A percentile compares a stretch with the other conserved stretches of the same genome.
phyloP scores from a whole-genome alignment of 768 basidiomycete genomes.

The Boletus patriciae region DNA sequence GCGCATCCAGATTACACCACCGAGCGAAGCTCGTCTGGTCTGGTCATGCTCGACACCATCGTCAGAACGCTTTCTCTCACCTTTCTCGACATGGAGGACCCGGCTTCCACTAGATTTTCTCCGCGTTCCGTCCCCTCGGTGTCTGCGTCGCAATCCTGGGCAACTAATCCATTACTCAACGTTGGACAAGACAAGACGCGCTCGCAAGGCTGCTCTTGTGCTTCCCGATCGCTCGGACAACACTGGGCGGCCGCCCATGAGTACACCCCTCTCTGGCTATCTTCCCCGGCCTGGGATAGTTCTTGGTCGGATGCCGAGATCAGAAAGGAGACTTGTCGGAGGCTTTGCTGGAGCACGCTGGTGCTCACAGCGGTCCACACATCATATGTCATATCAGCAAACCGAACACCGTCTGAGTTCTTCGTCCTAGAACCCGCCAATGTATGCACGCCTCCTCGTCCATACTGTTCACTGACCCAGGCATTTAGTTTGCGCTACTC shows the following conservation, averaged over 20 bases:
- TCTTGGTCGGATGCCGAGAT: constrained; percentile 63
- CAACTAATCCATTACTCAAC: neutral
- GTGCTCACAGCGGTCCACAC: constrained; percentile 63
- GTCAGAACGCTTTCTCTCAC: constrained; percentile 63
- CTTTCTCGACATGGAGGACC: constrained; percentile 57
- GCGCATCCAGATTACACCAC: constrained; percentile 62
- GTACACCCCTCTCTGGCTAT: constrained; percentile 60
- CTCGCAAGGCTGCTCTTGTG: constrained; percentile 45
- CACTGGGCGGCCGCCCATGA: constrained; percentile 52
- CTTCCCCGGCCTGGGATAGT: constrained; percentile 63
- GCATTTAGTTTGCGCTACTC: constrained; percentile 60
- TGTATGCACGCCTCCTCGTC: constrained; percentile 38
- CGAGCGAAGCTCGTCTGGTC: constrained; percentile 53
- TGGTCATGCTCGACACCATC: constrained; percentile 65
- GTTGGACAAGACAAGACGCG: neutral
- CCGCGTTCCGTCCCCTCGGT: constrained; percentile 49
- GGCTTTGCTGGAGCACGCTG: constrained; percentile 73
- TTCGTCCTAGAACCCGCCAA: constrained; percentile 66
- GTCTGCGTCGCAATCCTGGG: constrained; percentile 13
- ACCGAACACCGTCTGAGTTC: constrained; percentile 42
- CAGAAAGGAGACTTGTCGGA: constrained; percentile 66
- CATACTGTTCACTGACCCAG: neutral
- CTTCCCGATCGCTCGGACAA: constrained; percentile 48
- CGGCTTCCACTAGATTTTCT: constrained; percentile 48
- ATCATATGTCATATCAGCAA: constrained; percentile 53